phyloP scores from a whole-genome alignment of 1,284 basidiomycete genomes.

The Crepidotus sp. region DNA sequence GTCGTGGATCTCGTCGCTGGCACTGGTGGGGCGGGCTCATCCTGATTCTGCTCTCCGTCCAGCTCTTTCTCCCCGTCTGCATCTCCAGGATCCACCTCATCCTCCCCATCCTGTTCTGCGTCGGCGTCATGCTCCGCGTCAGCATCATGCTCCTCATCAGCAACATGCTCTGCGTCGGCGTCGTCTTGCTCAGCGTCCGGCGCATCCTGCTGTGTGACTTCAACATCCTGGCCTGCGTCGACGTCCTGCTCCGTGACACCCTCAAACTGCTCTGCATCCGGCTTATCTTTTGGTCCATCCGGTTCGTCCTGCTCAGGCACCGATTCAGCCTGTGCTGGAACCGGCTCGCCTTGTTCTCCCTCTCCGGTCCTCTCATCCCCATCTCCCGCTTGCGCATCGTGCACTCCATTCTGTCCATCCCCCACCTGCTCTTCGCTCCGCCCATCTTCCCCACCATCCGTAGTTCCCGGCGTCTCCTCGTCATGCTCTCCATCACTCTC shows the following conservation, averaged over 20 bases:
- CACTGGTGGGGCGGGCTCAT: not conserved
- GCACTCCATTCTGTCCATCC: not conserved
- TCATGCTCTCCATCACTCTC: slow-evolving; percentile 10
- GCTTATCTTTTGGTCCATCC: not conserved
- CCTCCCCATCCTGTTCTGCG: slow-evolving; percentile 7
- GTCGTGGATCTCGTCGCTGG: not conserved
- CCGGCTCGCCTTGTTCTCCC: not conserved
- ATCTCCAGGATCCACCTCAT: slow-evolving; percentile 12
- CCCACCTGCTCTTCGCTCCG: not conserved
- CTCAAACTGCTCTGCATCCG: not conserved
- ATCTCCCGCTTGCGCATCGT: not conserved
- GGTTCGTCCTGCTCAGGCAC: not conserved
- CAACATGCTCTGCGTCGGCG: not conserved
- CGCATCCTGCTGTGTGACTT: not conserved
- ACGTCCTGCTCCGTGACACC: no score
- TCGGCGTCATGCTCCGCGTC: slow-evolving; percentile 20
- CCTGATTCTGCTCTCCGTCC: not conserved
- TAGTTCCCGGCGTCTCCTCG: no score
- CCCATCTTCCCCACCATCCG: not conserved
- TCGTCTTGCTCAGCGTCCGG: not conserved
- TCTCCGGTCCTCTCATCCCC: not conserved
- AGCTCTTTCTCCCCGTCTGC: not conserved
- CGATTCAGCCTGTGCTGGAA: not conserved
- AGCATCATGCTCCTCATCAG: not conserved
- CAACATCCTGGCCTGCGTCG: not conserved